These are phyloP conservation scores for Apiospora arundinis DNA, from an alignment of 2,329 filamentous ascomycete species.

Conservation along the genomic window DNA sequence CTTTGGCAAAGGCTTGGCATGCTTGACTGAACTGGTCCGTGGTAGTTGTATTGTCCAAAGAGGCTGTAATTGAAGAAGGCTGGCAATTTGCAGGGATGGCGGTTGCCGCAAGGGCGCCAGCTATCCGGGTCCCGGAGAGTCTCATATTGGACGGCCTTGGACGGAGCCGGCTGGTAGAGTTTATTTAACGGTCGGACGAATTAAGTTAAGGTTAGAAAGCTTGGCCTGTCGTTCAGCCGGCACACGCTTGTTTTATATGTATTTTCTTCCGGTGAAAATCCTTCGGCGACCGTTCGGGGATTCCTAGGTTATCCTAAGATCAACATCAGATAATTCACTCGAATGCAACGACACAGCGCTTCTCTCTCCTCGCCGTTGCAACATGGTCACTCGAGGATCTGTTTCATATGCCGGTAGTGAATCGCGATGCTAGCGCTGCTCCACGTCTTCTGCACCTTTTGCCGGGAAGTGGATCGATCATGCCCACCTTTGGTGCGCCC, in stretches of 20 bases:
- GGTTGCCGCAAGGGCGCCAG: background rate
- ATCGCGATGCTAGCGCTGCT: background rate
- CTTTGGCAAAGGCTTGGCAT: slow-evolving; percentile 10
- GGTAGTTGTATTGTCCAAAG: too few relatives aligned
- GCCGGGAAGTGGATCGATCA: background rate
- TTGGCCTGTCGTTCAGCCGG: background rate
- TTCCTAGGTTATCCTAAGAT: background rate
- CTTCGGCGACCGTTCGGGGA: background rate
- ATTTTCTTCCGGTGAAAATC: too few relatives aligned
- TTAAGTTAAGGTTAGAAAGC: background rate
- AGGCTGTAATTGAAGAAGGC: background rate
- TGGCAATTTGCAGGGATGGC: background rate
- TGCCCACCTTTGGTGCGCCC: background rate
- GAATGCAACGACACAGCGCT: background rate
- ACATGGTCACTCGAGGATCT: background rate
- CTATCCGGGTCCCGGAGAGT: background rate
- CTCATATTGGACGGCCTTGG: background rate
- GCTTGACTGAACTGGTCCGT: background rate
- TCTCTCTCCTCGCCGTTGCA: too few relatives aligned
- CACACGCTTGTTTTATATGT: background rate
- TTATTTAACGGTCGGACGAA: background rate
- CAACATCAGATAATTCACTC: background rate
- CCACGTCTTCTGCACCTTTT: background rate
- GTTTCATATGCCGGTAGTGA: slow-evolving; percentile 2
- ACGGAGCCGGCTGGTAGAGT: background rate